Evolutionary conservation across 2,329 filamentous ascomycete species (phyloP).

Genomic region (Colletotrichum eremochloae): DNA sequence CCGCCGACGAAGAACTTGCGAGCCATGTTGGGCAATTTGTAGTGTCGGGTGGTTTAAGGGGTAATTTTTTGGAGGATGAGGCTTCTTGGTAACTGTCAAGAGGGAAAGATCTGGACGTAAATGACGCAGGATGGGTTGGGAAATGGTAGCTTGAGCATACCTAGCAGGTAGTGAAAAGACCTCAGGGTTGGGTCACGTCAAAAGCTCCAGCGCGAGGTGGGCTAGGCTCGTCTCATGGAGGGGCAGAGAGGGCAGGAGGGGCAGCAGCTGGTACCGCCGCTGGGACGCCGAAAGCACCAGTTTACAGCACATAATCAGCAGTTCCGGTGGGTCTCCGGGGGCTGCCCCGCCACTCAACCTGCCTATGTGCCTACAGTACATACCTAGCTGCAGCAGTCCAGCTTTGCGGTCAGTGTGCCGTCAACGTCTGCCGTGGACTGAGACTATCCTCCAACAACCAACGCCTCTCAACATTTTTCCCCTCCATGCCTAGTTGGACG

Average conservation of each 20-base stretch:
- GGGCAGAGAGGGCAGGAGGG: conserved; percentile 31
- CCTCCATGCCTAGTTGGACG: conserved; percentile 16
- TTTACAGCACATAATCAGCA: conserved; percentile 32
- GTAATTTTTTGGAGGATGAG: conserved; percentile 16
- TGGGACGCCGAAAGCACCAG: conserved; percentile 24
- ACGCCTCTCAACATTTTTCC: conserved; percentile 38
- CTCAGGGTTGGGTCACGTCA: conserved; percentile 42
- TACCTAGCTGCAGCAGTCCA: not conserved
- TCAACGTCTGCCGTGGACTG: conserved; percentile 26
- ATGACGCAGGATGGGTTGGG: conserved; percentile 41
- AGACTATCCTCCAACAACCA: conserved; percentile 40
- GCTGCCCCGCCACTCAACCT: conserved; percentile 41
- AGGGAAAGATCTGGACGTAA: conserved; percentile 34
- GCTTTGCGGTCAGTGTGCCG: not conserved
- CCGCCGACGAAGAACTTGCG: conserved; percentile 98
- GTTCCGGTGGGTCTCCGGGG: conserved; percentile 30
- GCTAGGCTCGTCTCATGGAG: conserved; percentile 37
- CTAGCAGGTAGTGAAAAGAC: conserved; percentile 31
- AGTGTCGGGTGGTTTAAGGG: conserved; percentile 25
- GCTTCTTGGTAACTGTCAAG: conserved; percentile 13
- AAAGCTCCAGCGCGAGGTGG: conserved; percentile 41
- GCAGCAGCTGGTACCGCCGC: conserved; percentile 13
- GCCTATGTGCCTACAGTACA: not conserved
- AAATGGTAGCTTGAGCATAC: conserved; percentile 8
- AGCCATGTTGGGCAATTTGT: conserved; percentile 76